Base-by-base conservation (phyloP, 108 stramenopile species). In the Skeletonema marinoi region DNA sequence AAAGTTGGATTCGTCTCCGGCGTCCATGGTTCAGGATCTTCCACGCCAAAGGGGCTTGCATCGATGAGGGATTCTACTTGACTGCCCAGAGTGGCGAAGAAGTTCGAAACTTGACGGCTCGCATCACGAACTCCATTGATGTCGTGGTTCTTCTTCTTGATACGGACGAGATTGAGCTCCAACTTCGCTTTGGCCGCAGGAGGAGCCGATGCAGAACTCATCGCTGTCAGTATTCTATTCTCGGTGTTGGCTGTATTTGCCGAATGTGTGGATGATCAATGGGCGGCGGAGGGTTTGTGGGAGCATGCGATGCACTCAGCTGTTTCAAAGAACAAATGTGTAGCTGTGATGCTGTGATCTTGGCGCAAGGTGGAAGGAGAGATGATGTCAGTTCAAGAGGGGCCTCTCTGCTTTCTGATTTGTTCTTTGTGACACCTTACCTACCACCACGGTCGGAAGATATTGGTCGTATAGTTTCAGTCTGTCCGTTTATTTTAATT, bases 21-120 rank as follows among this genome's bases (percentile, higher is more conserved):
- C 6, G 44, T 60, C 73, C 73, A 73, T 10, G 73, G 73, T 30
- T 73, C 73, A 17, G 73, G 73, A 50, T 60, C 39, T 35, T 60
- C 29, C 44, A 73, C 73, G 29, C 73, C 73, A 14, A 73, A 56
- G 0, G 73, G 73, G 39, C 61, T 64, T 4, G 73, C 73, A 41
- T 73, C 73, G 63, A 73, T 73, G 73, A 73, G 63, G 30, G 73
- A 63, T 65, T 73, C 73, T 31, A 73, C 61, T 30, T 25, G 46
- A 8, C 50, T 44, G 25, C 63, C 73, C 1, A 73, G 62, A 10
- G 60, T 73, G 61, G 12, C 7, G 30, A 64, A 73, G 62, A 73
- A 73, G 1, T 11, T 35, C 10, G 41, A 62, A 8, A 73, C 44
- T 16, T 65, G 39, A 13, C 46, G 60, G 16, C 51, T 46, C 1